phyloP scores from a whole-genome alignment of 345 rosid genomes.

The Salix arbutifolia region DNA sequence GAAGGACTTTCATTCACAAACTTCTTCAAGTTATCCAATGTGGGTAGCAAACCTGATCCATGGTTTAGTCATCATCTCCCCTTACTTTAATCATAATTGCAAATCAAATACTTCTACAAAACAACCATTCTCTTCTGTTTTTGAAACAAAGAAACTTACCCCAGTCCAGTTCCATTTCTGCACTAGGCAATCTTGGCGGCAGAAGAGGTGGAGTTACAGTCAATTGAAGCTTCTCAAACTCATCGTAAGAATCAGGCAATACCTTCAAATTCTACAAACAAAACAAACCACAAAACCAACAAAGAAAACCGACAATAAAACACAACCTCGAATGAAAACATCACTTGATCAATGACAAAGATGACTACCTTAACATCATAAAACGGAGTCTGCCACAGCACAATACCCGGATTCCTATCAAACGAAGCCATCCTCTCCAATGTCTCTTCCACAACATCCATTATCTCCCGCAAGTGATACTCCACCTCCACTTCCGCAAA shows the following conservation, averaged over 20 bases:
- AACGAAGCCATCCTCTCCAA: constrained; percentile 21
- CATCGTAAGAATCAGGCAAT: constrained; percentile 57
- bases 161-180: constrained; percentile 52
- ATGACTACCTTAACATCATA: constrained; percentile 54
- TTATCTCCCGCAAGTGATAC: constrained; percentile 39
- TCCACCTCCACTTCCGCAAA: constrained; percentile 80
- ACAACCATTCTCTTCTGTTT: neutral
- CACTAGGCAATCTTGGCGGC: constrained; percentile 30
- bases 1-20: constrained; percentile 38
- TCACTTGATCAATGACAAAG: neutral
- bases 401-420: constrained; percentile 31
- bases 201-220: constrained; percentile 40
- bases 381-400: constrained; percentile 67
- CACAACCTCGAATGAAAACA: neutral
- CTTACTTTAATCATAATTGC: constrained; percentile 20
- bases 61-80: constrained; percentile 30
- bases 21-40: constrained; percentile 55
- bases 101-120: constrained; percentile 7
- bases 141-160: constrained; percentile 41
- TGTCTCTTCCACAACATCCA: constrained; percentile 38
- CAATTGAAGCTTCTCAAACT: constrained; percentile 48
- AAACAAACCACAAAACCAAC: constrained; percentile 5
- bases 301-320: neutral
- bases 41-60: constrained; percentile 71
- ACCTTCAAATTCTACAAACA: constrained; percentile 42